A percentile compares a stretch with the other conserved stretches of the same genome.
phyloP scores from a whole-genome alignment of 1,284 basidiomycete species.

The Bondarzewia mesenterica region DNA sequence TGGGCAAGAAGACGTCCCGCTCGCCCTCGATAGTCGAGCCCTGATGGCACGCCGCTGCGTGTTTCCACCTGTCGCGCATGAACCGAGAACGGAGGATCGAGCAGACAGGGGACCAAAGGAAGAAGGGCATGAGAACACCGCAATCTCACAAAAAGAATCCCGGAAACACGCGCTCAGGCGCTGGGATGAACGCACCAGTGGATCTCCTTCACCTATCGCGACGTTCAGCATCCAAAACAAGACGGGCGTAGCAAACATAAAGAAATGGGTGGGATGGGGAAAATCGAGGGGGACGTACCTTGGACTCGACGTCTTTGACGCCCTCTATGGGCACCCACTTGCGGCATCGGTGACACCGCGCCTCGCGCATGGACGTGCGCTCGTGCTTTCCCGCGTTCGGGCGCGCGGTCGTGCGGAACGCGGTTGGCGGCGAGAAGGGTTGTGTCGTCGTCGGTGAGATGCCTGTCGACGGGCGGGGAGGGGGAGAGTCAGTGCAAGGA shows the following conservation, averaged over 20 bases:
- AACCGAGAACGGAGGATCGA: not conserved
- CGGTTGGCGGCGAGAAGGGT: conserved; percentile 70
- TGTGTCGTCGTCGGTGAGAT: conserved; percentile 51
- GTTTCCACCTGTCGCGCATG: conserved; percentile 64
- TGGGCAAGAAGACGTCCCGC: conserved; percentile 37
- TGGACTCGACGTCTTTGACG: conserved; percentile 58
- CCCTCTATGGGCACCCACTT: conserved; percentile 69
- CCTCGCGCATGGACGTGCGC: conserved; percentile 50
- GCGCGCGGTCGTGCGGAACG: conserved; percentile 45
- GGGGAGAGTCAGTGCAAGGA: not conserved
- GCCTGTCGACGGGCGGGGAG: conserved; percentile 28
- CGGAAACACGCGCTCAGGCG: no score
- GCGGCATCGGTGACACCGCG: conserved; percentile 66
- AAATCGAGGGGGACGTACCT: conserved; percentile 32
- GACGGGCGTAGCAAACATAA: not conserved
- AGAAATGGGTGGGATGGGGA: not conserved
- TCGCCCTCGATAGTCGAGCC: conserved; percentile 47
- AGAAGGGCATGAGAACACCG: not conserved
- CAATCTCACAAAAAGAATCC: no score
- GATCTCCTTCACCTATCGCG: conserved; percentile 55
- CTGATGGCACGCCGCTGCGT: conserved; percentile 64
- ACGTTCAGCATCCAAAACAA: conserved; percentile 1
- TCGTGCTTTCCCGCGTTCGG: conserved; percentile 47
- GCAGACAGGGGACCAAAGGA: not conserved
- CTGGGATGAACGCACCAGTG: no score